phyloP scores from a whole-genome alignment of 2,329 filamentous ascomycete species.

The Penicillium sp. region DNA sequence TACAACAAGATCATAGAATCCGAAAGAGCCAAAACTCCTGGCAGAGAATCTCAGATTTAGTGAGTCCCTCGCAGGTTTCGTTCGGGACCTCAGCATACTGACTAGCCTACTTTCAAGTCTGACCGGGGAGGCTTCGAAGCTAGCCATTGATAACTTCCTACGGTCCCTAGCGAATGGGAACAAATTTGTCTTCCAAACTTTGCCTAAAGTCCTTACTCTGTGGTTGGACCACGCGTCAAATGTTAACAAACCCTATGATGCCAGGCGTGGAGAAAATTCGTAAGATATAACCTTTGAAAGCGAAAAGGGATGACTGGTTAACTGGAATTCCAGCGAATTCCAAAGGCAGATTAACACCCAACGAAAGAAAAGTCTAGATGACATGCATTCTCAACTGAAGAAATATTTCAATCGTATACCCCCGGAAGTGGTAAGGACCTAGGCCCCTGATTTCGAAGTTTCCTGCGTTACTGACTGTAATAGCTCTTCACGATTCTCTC shows the following conservation, averaged over 20 bases:
- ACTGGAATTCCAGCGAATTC: conserved; percentile 35
- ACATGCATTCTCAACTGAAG: conserved; percentile 69
- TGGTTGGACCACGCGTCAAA: conserved; percentile 89
- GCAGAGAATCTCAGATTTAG: conserved; percentile 73
- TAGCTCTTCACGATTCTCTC: conserved; percentile 64
- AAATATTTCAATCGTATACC: conserved; percentile 65
- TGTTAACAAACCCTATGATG: conserved; percentile 58
- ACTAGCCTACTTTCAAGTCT: conserved; percentile 43
- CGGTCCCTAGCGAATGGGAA: conserved; percentile 82
- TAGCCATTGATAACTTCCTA: conserved; percentile 91
- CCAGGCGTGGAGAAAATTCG: conserved; percentile 46
- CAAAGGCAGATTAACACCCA: conserved; percentile 45
- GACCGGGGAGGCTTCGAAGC: conserved; percentile 76
- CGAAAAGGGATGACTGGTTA: not conserved
- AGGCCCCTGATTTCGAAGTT: not conserved
- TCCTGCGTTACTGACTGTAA: conserved; percentile 18
- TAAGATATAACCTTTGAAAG: conserved; percentile 22
- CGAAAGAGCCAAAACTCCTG: conserved; percentile 70
- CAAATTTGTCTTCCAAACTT: conserved; percentile 92
- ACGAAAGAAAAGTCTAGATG: conserved; percentile 62
- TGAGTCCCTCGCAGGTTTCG: conserved; percentile 21
- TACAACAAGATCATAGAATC: conserved; percentile 95
- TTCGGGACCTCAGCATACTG: not conserved
- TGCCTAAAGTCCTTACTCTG: conserved; percentile 85
- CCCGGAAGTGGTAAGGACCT: conserved; percentile 37